Conservation (phyloP, 768 basidiomycete species). For the Lentinula aciculospora region DNA sequence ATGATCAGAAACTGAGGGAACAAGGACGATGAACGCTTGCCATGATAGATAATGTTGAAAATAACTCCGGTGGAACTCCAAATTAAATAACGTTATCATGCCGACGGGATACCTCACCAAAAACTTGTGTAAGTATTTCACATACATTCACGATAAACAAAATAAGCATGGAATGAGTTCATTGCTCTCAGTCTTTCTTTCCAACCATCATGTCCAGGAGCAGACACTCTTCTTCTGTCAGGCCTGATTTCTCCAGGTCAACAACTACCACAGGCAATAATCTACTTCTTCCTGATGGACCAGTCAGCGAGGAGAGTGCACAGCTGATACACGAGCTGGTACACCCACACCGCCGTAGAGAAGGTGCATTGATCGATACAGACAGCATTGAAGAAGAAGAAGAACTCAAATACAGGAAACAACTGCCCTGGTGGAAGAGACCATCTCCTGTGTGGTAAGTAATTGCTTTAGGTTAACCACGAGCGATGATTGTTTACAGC, state of each 20-base stretch:
- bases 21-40: background rate
- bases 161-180: background rate
- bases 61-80: background rate
- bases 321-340: constrained; percentile 43
- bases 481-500: background rate
- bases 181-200: background rate
- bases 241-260: constrained; percentile 1
- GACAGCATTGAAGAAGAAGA: constrained; percentile 15
- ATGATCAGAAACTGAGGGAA: constrained; percentile 4
- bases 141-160: background rate
- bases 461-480: background rate
- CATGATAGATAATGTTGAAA: constrained; percentile 4
- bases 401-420: constrained; percentile 20
- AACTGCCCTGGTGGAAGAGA: constrained; percentile 67
- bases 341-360: constrained; percentile 30
- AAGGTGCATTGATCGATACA: constrained; percentile 25
- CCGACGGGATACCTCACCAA: background rate
- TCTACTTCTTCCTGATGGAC: constrained; percentile 38
- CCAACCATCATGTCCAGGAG: constrained; percentile 1
- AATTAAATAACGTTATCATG: background rate
- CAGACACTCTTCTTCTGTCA: background rate
- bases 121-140: too few relatives aligned
- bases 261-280: constrained; percentile 21
- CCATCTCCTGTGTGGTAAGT: constrained; percentile 72
- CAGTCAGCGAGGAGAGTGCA: constrained; percentile 37